Evolutionary conservation across 83 land plant species (phyloP), one percentile per base, ranked within the genome.

Genomic region (Picea abies): DNA sequence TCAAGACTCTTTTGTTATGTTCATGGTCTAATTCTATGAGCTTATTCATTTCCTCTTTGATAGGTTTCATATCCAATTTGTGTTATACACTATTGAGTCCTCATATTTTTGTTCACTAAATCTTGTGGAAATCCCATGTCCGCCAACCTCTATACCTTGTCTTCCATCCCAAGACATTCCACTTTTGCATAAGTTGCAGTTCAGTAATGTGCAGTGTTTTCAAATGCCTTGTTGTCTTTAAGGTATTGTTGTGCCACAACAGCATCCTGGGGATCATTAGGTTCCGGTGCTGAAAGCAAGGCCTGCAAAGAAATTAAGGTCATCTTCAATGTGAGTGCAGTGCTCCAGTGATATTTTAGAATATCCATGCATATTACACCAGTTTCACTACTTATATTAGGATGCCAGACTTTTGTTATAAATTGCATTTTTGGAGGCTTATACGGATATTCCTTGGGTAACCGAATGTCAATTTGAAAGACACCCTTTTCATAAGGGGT

Each of bases 341-440:
- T 97, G 80, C 99, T 97, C 99, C 97, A 97, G 81, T 97, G 95
- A 70, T 97, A 96, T 82, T 97, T 97, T 87, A 97, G 64, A 73
- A 97, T 97, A 75, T 97, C 99, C 82, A 97, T 81, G 88, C 99
- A 97, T 39, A 97, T 97, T 63, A 98, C 99, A 29, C 99, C 97
- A 93, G 91, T 97, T 84, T 97, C 97, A 88, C 99, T 97, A 92
- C 99, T 97, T 5, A 97, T 94, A 82, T 97, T 97, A 14, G 99
- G 99, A 79, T 97, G 99, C 99, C 99, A 97, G 66, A 97, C 99
- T 94, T 94, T 97, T 4, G 99, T 96, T 2, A 89, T 79, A 81
- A 94, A 97, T 86, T 89, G 93, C 99, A 97, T 97, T 83, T 92
- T 96, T 25, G 98, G 99, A 78, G 99, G 99, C 88, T 97, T 97